A percentile compares a stretch with the other conserved stretches of the same genome.
Evolutionary conservation across 75 land plant genomes (phyloP).

Genomic region (Isoetes taiwanensis): DNA sequence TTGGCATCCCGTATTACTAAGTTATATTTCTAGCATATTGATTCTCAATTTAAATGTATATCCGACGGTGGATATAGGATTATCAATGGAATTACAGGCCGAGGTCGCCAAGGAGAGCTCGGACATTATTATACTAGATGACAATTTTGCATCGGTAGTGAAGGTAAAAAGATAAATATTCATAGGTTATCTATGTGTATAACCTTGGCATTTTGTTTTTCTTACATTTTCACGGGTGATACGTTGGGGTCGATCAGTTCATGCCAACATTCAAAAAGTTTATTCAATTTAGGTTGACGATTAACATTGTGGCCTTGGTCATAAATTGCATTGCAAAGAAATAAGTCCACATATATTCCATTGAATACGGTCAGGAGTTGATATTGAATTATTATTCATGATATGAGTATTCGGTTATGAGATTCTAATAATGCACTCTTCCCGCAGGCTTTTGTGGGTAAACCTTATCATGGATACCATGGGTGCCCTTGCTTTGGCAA

Average conservation of each 20-base stretch:
- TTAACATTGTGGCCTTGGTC: slow-evolving; percentile 79
- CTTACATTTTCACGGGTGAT: slow-evolving; percentile 70
- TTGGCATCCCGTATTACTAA: too few relatives aligned
- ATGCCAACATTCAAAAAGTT: slow-evolving; percentile 94
- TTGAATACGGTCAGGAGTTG: too few relatives aligned
- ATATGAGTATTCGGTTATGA: too few relatives aligned
- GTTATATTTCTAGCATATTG: too few relatives aligned
- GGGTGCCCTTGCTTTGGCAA: slow-evolving; percentile 97
- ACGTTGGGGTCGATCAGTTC: slow-evolving; percentile 92
- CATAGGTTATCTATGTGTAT: too few relatives aligned
- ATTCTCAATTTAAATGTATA: too few relatives aligned
- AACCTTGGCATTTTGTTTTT: not conserved
- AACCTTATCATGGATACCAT: slow-evolving; percentile 98
- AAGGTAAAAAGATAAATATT: slow-evolving; percentile 45
- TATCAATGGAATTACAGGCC: slow-evolving; percentile 76
- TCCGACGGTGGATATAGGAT: slow-evolving; percentile 17
- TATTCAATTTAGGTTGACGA: slow-evolving; percentile 91
- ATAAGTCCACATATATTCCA: too few relatives aligned
- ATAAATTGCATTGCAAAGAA: slow-evolving; percentile 66
- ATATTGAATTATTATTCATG: too few relatives aligned
- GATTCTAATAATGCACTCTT: too few relatives aligned
- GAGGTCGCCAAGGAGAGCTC: slow-evolving; percentile 98
- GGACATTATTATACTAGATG: slow-evolving; percentile 90
- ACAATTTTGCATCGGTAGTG: slow-evolving; percentile 96
- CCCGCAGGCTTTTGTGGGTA: slow-evolving; percentile 85